Percentiles rank a stretch among this genome's conserved stretches.
These are phyloP conservation scores for Acanthamoeba royreba DNA, from an alignment of 208 protist genomes.

Conservation along the genomic window DNA sequence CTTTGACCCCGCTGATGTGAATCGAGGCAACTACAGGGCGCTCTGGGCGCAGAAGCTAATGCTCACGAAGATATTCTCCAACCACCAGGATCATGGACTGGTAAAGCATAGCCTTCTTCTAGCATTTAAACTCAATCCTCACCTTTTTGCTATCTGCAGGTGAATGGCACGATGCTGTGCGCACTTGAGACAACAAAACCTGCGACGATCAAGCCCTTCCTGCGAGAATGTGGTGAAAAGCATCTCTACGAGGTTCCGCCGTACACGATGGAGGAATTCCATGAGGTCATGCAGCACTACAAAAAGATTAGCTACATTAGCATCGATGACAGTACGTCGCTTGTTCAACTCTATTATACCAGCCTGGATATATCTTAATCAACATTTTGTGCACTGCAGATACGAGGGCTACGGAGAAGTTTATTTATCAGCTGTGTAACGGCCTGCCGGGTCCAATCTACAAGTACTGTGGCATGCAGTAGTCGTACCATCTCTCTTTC, in stretches of 20 bases:
- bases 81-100: slow-evolving; percentile 16
- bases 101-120: no score
- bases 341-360: neutral
- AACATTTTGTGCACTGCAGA: neutral
- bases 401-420: slow-evolving; percentile 7
- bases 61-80: neutral
- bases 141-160: neutral
- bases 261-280: neutral
- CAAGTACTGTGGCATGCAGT: slow-evolving; percentile 9
- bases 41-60: neutral
- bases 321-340: neutral
- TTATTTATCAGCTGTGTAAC: neutral
- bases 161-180: slow-evolving; percentile 30
- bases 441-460: neutral
- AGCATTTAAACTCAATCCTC: no score
- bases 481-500: neutral
- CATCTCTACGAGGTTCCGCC: neutral
- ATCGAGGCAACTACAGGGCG: neutral
- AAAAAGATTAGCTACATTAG: neutral
- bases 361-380: neutral
- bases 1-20: neutral
- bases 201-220: neutral
- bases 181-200: neutral
- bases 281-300: neutral
- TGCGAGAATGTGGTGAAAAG: neutral